Percentiles rank a stretch among this genome's conserved stretches.
These are phyloP conservation scores for Protea cynaroides DNA, from an alignment of 164 flowering plant genomes.

Conservation along the genomic window DNA sequence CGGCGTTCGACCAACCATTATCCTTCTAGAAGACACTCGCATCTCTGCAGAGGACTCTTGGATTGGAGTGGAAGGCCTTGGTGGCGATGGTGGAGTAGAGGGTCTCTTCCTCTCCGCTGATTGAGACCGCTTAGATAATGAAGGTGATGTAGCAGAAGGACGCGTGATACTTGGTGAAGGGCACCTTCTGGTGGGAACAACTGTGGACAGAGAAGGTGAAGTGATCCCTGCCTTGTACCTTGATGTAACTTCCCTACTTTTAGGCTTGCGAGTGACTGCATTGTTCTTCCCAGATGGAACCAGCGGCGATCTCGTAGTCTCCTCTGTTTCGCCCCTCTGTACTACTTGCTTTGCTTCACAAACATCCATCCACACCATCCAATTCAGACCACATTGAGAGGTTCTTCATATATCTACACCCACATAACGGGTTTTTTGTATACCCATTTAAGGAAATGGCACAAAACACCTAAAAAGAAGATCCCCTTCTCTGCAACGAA, in stretches of 20 bases:
- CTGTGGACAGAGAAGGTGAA: conserved; percentile 44
- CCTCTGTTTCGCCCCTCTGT: conserved; percentile 35
- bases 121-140: conserved; percentile 51
- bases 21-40: conserved; percentile 35
- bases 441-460: conserved; percentile 18
- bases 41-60: conserved; percentile 40
- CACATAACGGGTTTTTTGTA: conserved; percentile 16
- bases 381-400: conserved; percentile 57
- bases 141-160: conserved; percentile 24
- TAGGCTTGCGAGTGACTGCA: conserved; percentile 27
- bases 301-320: conserved; percentile 47
- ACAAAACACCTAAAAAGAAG: conserved; percentile 26
- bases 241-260: conserved; percentile 47
- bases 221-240: conserved; percentile 41
- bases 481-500: conserved; percentile 40
- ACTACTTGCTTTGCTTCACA: conserved; percentile 38
- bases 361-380: conserved; percentile 73
- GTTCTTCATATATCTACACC: conserved; percentile 19
- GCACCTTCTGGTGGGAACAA: conserved; percentile 42
- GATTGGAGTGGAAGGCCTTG: conserved; percentile 60
- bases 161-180: conserved; percentile 59
- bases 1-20: conserved; percentile 28
- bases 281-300: conserved; percentile 47
- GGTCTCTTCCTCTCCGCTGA: conserved; percentile 88
- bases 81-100: conserved; percentile 60